Conservation (phyloP, 768 basidiomycete species). For the Russula compacta region DNA sequence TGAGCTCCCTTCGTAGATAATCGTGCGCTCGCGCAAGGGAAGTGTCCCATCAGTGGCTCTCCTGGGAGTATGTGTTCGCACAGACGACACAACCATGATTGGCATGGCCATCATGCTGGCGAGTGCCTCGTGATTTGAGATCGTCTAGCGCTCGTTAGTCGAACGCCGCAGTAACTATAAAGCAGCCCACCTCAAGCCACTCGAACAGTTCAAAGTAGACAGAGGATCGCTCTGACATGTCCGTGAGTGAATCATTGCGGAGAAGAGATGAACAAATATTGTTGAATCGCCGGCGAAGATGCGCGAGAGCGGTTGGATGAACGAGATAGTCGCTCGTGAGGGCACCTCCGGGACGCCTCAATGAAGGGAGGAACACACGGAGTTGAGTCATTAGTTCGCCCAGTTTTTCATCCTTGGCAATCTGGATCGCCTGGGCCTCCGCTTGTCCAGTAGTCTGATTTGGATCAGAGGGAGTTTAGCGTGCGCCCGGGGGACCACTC, state of each 20-base stretch:
- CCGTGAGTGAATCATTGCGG: slow-evolving; percentile 85
- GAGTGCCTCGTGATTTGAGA: slow-evolving; percentile 86
- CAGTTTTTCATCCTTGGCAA: slow-evolving; percentile 63
- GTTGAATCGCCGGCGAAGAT: slow-evolving; percentile 86
- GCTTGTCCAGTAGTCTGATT: slow-evolving; percentile 68
- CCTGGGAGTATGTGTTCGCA: slow-evolving; percentile 55
- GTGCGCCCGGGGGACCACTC: slow-evolving; percentile 27
- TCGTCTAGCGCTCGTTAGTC: slow-evolving; percentile 47
- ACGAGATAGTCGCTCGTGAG: slow-evolving; percentile 83
- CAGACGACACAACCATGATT: slow-evolving; percentile 75
- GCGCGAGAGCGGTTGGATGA: slow-evolving; percentile 87
- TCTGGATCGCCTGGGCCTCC: slow-evolving; percentile 68
- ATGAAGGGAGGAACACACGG: slow-evolving; percentile 75
- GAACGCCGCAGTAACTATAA: neutral
- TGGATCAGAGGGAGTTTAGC: slow-evolving; percentile 1
- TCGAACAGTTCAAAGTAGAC: slow-evolving; percentile 86
- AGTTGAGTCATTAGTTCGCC: slow-evolving; percentile 59
- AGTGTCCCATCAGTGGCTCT: slow-evolving; percentile 37
- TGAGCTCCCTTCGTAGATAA: slow-evolving; percentile 84
- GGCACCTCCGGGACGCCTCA: slow-evolving; percentile 66
- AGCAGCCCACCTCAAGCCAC: slow-evolving; percentile 71
- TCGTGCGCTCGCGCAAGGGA: slow-evolving; percentile 66
- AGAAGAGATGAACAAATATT: slow-evolving; percentile 77
- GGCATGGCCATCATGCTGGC: slow-evolving; percentile 98
- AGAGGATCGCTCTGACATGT: slow-evolving; percentile 82